Conservation (phyloP, 495 filamentous ascomycete species). For the Diplogelasinospora grovesii region DNA sequence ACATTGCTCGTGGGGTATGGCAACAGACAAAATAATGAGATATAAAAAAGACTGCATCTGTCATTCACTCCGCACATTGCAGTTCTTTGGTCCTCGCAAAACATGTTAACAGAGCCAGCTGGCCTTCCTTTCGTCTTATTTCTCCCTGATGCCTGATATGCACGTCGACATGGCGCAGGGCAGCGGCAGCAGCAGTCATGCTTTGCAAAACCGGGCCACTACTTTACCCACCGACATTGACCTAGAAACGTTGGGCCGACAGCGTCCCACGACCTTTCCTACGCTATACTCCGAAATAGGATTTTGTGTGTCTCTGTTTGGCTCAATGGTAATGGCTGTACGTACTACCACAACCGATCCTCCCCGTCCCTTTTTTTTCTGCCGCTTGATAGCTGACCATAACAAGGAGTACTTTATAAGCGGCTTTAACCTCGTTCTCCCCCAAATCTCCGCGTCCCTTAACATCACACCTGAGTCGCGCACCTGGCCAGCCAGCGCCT, state of each 20-base stretch:
- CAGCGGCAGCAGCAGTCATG: too few relatives aligned
- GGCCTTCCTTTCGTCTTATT: too few relatives aligned
- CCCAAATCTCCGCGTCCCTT: constrained; percentile 56
- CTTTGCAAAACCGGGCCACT: not conserved
- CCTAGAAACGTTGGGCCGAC: constrained; percentile 64
- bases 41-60: too few relatives aligned
- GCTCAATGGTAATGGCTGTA: constrained; percentile 68
- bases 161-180: too few relatives aligned
- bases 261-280: constrained; percentile 61
- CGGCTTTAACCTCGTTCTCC: constrained; percentile 78
- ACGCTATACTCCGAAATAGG: constrained; percentile 55
- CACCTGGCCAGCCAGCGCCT: constrained; percentile 76
- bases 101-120: too few relatives aligned
- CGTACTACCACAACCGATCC: constrained; percentile 22
- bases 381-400: not conserved
- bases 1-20: too few relatives aligned
- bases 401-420: constrained; percentile 71
- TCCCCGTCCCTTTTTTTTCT: not conserved
- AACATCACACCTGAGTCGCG: constrained; percentile 55
- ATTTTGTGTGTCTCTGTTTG: constrained; percentile 66
- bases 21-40: too few relatives aligned
- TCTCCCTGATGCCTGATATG: too few relatives aligned
- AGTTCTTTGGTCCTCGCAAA: too few relatives aligned
- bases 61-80: too few relatives aligned
- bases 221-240: constrained; percentile 10